Evolutionary conservation across 345 rosid species (phyloP).

Genomic region (Eucalyptus cloeziana): DNA sequence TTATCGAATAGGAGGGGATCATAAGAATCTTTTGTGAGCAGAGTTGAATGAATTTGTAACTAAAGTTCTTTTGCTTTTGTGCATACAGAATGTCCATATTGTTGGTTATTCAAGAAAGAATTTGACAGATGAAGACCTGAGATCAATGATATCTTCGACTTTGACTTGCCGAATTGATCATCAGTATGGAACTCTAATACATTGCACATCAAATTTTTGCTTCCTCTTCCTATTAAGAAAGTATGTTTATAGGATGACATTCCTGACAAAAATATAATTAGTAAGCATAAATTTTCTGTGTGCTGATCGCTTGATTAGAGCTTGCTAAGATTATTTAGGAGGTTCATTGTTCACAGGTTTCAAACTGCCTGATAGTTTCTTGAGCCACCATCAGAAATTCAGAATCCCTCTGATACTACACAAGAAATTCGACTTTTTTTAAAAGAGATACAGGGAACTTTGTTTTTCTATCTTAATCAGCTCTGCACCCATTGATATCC

Average conservation of each 20-base stretch:
- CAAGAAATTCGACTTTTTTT: not conserved
- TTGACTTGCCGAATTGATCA: slow-evolving; percentile 73
- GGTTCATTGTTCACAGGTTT: not conserved
- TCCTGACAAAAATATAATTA: not conserved
- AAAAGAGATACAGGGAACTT: not conserved
- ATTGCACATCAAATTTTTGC: not conserved
- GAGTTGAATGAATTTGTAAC: not conserved
- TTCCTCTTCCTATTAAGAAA: not conserved
- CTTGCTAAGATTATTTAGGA: not conserved
- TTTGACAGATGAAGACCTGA: slow-evolving; percentile 53
- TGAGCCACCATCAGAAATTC: not conserved
- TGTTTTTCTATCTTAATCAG: not conserved
- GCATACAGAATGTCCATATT: slow-evolving; percentile 48
- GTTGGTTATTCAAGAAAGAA: slow-evolving; percentile 74
- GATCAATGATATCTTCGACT: slow-evolving; percentile 56
- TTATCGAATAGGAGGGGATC: not conserved
- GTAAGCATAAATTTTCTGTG: not conserved
- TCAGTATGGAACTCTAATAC: slow-evolving; percentile 23
- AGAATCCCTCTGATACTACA: not conserved
- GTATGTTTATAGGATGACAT: not conserved
- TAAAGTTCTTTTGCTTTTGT: not conserved
- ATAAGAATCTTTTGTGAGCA: not conserved
- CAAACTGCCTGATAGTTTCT: not conserved
- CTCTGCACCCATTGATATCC: not conserved
- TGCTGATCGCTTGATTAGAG: not conserved